Conservation (phyloP, 176 grass and related monocot genomes). For the Echinochloa phyllopogon region DNA sequence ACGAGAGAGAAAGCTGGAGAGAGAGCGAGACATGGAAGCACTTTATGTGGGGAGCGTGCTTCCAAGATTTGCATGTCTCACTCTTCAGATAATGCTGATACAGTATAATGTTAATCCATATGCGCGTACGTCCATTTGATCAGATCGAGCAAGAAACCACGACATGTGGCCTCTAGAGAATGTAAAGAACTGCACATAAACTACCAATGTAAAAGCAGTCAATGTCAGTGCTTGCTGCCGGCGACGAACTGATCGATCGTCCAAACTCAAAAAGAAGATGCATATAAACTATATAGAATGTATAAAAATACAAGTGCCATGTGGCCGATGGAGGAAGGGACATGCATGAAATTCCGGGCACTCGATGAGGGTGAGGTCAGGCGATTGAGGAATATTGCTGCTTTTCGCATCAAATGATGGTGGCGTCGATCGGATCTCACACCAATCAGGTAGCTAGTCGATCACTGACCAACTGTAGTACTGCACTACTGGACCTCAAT, state of each 20-base stretch:
- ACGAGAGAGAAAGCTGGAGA: constrained; percentile 30
- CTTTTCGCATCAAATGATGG: constrained; percentile 66
- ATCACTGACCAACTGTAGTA: constrained; percentile 26
- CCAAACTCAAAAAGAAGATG: constrained; percentile 33
- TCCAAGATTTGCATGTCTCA: constrained; percentile 37
- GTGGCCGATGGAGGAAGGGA: not conserved
- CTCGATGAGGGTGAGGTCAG: constrained; percentile 35
- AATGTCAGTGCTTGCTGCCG: constrained; percentile 37
- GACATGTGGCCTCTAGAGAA: constrained; percentile 42
- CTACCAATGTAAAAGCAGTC: constrained; percentile 46
- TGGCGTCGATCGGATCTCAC: constrained; percentile 43
- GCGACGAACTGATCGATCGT: constrained; percentile 36
- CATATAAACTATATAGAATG: not conserved
- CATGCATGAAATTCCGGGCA: constrained; percentile 60
- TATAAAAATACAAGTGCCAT: not conserved
- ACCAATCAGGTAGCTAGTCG: constrained; percentile 44
- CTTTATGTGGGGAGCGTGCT: constrained; percentile 37
- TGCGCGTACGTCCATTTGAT: not conserved
- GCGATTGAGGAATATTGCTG: constrained; percentile 39
- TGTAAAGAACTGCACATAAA: constrained; percentile 37
- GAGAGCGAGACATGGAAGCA: constrained; percentile 45
- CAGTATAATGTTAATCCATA: constrained; percentile 7
- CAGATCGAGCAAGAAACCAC: not conserved
- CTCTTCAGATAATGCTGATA: constrained; percentile 36
- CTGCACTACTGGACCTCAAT: constrained; percentile 27